A percentile compares a stretch with the other conserved stretches of the same genome.
Evolutionary conservation across 2,329 filamentous ascomycete species (phyloP).

Genomic region (Nectriaceae sp.): DNA sequence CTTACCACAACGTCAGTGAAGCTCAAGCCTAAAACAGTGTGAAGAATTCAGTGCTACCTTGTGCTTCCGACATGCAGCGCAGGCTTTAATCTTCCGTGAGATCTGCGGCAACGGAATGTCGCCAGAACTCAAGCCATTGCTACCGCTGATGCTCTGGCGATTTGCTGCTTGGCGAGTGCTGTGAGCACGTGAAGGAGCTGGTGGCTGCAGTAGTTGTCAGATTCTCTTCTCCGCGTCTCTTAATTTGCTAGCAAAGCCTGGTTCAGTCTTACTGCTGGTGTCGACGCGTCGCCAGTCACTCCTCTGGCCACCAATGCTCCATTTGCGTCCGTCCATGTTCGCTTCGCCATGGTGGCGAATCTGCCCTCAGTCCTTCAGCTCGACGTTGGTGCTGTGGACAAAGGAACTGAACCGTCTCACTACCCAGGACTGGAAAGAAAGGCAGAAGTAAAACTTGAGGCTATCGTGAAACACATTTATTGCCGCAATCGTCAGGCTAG

Average conservation of each 20-base stretch:
- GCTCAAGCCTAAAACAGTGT: background rate
- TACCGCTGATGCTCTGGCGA: constrained; percentile 19
- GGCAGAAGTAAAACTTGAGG: background rate
- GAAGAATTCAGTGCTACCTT: constrained; percentile 31
- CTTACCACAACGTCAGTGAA: too few relatives aligned
- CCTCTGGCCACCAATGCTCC: too few relatives aligned
- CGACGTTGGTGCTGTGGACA: too few relatives aligned
- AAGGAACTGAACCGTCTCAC: too few relatives aligned
- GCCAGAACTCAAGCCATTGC: constrained; percentile 10
- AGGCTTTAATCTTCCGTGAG: constrained; percentile 43
- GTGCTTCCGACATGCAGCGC: constrained; percentile 42
- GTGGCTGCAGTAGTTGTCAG: constrained; percentile 15
- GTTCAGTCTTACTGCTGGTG: too few relatives aligned
- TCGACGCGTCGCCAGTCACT: too few relatives aligned
- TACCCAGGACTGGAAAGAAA: too few relatives aligned
- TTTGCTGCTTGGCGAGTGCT: constrained; percentile 15
- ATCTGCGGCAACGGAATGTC: constrained; percentile 34
- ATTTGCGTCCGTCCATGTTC: constrained; percentile 15
- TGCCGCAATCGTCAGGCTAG: background rate
- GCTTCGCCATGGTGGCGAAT: constrained; percentile 13
- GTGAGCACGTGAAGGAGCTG: constrained; percentile 15
- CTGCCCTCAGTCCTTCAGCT: too few relatives aligned
- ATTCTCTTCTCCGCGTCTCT: too few relatives aligned
- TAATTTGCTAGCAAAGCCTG: too few relatives aligned
- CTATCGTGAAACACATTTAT: background rate